Base-by-base conservation (phyloP, 225 moss, liverwort and hornwort genomes). In the Bryoerythrophyllum caledonicum region DNA sequence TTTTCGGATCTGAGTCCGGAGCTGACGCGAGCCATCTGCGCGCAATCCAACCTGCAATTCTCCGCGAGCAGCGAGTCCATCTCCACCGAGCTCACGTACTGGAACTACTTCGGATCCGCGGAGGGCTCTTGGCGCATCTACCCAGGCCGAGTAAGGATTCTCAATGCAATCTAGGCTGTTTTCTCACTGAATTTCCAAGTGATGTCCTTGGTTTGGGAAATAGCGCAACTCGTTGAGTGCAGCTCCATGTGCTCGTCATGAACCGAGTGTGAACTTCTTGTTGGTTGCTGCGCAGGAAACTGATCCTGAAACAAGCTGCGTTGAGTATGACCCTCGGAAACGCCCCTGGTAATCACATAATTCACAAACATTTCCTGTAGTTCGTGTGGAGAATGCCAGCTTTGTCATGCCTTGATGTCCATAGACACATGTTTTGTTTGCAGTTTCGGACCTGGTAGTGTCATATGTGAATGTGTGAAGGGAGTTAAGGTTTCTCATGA, bases 101-200 rank as follows among this genome's bases (percentile, higher is more conserved):
- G 87, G 87, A 84, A 87, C 70, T 87, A 81, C 67, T 87, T 73
- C 16, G 87, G 87, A 84, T 84, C 87, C 63, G 87, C 79, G 57
- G 87, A 84, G 79, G 87, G 87, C 56, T 79, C 81, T 17, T 87
- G 87, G 84, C 87, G 87, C 44, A 71, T 35, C 64, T 87, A 81
- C 69, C 87, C 87, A 56, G 87, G 87, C 24, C 67, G 74, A 67
- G 87, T 84, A 82, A 54, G 82, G 63, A 12, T 52, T 15, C 52
- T 60, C 8, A 34, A 0, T 53, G 8, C 60, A 53, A 23, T 34
- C 34, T n/a, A n/a, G n/a, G n/a, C n/a, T n/a, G n/a, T n/a, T n/a
- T n/a, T n/a, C n/a, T n/a, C n/a, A n/a, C n/a, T 32, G 32, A 32
- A 32, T 32, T 32, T 32, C 5, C 4, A 32, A 32, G 5, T 32